Conservation (phyloP, 192 early-diverging fungal species). For the Geranomyces michiganensis region DNA sequence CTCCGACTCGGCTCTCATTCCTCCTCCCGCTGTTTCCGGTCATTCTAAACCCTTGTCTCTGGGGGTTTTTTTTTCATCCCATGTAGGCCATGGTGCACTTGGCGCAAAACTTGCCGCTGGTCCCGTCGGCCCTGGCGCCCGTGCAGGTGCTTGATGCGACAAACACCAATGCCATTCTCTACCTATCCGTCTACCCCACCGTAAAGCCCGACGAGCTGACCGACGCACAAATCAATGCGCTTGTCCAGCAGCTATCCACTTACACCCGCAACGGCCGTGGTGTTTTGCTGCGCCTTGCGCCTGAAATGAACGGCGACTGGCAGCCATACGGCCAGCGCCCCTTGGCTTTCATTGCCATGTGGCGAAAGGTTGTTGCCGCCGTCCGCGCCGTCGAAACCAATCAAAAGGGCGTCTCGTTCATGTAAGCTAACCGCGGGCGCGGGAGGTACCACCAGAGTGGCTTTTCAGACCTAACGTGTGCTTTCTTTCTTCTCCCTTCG, state of each 20-base stretch:
- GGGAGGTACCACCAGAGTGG: too few relatives aligned
- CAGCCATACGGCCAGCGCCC: slow-evolving; percentile 40
- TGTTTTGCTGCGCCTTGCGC: slow-evolving; percentile 46
- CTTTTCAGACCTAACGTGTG: too few relatives aligned
- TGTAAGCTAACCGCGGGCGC: too few relatives aligned
- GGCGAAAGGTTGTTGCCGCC: slow-evolving; percentile 33
- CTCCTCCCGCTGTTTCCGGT: too few relatives aligned
- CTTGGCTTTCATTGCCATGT: slow-evolving; percentile 32
- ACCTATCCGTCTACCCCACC: slow-evolving; percentile 38
- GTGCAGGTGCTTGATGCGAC: slow-evolving; percentile 29
- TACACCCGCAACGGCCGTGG: slow-evolving; percentile 32
- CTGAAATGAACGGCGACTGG: slow-evolving; percentile 55
- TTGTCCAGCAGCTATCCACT: slow-evolving; percentile 36
- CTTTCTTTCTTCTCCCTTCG: too few relatives aligned
- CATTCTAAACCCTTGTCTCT: too few relatives aligned
- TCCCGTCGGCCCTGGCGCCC: slow-evolving; percentile 15
- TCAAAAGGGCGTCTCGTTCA: slow-evolving; percentile 29
- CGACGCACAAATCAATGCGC: slow-evolving; percentile 24
- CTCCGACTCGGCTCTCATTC: too few relatives aligned
- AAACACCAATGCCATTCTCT: slow-evolving; percentile 35
- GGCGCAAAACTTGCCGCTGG: slow-evolving; percentile 38
- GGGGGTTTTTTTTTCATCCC: too few relatives aligned
- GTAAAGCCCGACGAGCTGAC: slow-evolving; percentile 15
- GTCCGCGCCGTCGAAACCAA: slow-evolving; percentile 20
- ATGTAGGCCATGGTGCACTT: slow-evolving; percentile 32